Percentiles rank a stretch among this genome's conserved stretches.
phyloP scores from a whole-genome alignment of 2,329 filamentous ascomycete genomes.

The Alternaria sp. region DNA sequence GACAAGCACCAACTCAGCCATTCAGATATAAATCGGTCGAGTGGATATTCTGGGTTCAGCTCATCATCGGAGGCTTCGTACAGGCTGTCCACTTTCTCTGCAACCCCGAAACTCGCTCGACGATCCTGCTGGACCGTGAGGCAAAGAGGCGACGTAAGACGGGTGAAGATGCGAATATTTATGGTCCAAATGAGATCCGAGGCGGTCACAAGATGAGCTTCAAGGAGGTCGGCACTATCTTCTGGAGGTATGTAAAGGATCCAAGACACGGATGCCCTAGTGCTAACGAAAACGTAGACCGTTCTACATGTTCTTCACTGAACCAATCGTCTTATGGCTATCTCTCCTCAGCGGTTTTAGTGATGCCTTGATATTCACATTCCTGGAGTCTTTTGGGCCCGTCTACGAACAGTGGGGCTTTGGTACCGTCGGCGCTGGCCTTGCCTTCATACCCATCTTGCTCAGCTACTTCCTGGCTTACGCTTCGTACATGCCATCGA shows the following conservation, averaged over 20 bases:
- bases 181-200: slow-evolving; percentile 72
- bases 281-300: slow-evolving; percentile 57
- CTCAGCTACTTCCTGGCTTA: slow-evolving; percentile 72
- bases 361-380: slow-evolving; percentile 79
- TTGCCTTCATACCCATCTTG: slow-evolving; percentile 71
- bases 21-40: background rate
- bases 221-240: slow-evolving; percentile 58
- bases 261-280: background rate
- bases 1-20: background rate
- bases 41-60: slow-evolving; percentile 79
- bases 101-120: slow-evolving; percentile 79
- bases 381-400: slow-evolving; percentile 72
- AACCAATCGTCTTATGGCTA: slow-evolving; percentile 75
- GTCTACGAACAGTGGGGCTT: slow-evolving; percentile 75
- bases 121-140: slow-evolving; percentile 77
- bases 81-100: slow-evolving; percentile 72
- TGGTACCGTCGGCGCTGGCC: slow-evolving; percentile 62
- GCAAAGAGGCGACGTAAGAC: slow-evolving; percentile 75
- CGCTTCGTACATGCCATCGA: slow-evolving; percentile 66
- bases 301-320: slow-evolving; percentile 76
- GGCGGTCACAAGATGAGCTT: slow-evolving; percentile 51
- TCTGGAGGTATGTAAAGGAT: slow-evolving; percentile 40
- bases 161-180: slow-evolving; percentile 67
- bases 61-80: slow-evolving; percentile 76
- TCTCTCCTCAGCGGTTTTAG: slow-evolving; percentile 77